Evolutionary conservation across 495 filamentous ascomycete species (phyloP).

Genomic region (Talaromyces stipitatus): DNA sequence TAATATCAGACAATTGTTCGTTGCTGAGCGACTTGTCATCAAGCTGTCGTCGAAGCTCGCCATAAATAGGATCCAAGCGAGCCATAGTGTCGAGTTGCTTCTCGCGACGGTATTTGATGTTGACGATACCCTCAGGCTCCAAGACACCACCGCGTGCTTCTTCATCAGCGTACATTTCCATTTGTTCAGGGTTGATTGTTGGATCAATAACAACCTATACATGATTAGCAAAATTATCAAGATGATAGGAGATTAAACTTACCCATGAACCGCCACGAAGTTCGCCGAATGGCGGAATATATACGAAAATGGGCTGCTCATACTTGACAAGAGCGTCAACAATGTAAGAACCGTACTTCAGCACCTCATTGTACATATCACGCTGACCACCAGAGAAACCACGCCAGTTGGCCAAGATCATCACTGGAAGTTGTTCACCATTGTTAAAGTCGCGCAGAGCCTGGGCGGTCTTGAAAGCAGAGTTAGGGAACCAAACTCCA

Average conservation of each 20-base stretch:
- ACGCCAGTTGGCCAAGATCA: constrained; percentile 99
- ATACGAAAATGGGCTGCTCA: constrained; percentile 97
- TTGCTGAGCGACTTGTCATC: constrained; percentile 58
- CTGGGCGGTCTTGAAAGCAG: constrained; percentile 97
- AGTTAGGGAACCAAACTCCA: constrained; percentile 99
- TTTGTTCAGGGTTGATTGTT: constrained; percentile 89
- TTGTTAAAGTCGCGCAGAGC: constrained; percentile 99
- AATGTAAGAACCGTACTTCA: constrained; percentile 98
- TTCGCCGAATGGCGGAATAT: constrained; percentile 94
- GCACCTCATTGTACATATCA: constrained; percentile 99
- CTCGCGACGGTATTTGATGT: constrained; percentile 96
- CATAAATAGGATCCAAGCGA: constrained; percentile 79
- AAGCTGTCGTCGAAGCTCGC: constrained; percentile 68
- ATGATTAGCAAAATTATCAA: constrained; percentile 19
- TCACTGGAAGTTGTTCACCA: constrained; percentile 93
- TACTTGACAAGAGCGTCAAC: constrained; percentile 97
- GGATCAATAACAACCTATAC: constrained; percentile 85
- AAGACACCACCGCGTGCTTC: constrained; percentile 94
- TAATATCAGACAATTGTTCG: constrained; percentile 69
- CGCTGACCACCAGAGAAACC: constrained; percentile 99
- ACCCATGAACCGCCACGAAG: constrained; percentile 97
- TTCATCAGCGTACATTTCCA: constrained; percentile 99
- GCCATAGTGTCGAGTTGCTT: constrained; percentile 98
- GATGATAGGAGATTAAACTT: constrained; percentile 20
- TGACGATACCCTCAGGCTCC: constrained; percentile 95